phyloP scores from a whole-genome alignment of 306 rosid genomes.

The Trichosanthes cucumerina region DNA sequence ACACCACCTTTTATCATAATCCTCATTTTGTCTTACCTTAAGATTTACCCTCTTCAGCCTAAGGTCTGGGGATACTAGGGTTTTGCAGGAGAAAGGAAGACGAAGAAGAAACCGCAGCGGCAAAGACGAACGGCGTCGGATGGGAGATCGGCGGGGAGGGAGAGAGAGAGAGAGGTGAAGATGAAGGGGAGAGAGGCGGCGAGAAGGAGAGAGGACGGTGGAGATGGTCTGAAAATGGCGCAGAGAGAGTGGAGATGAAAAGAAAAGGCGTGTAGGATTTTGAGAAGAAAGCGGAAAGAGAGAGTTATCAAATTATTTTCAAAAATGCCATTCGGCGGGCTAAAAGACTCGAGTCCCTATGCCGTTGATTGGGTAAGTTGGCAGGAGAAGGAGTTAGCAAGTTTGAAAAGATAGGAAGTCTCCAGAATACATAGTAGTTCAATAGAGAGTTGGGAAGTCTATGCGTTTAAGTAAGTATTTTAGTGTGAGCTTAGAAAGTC shows the following conservation, averaged over 20 bases:
- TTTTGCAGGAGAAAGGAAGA: neutral
- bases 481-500: no score
- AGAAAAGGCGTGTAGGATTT: neutral
- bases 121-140: neutral
- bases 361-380: no score
- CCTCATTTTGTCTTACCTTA: conserved; percentile 57
- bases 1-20: conserved; percentile 96
- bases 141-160: neutral
- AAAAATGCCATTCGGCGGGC: neutral
- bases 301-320: neutral
- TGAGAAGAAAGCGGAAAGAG: neutral
- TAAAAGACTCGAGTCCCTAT: no score
- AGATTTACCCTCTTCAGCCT: neutral
- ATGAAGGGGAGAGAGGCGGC: neutral
- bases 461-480: no score
- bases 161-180: neutral
- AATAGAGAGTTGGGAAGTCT: no score
- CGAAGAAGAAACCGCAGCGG: neutral
- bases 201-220: neutral
- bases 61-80: neutral
- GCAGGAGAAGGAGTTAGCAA: no score
- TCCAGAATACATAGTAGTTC: no score
- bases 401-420: no score
- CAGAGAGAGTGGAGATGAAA: neutral
- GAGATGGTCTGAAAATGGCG: neutral